A percentile compares a stretch with the other conserved stretches of the same genome.
phyloP scores from a whole-genome alignment of 2,329 filamentous ascomycete genomes.

The Iodosphaeria phyllophila region DNA sequence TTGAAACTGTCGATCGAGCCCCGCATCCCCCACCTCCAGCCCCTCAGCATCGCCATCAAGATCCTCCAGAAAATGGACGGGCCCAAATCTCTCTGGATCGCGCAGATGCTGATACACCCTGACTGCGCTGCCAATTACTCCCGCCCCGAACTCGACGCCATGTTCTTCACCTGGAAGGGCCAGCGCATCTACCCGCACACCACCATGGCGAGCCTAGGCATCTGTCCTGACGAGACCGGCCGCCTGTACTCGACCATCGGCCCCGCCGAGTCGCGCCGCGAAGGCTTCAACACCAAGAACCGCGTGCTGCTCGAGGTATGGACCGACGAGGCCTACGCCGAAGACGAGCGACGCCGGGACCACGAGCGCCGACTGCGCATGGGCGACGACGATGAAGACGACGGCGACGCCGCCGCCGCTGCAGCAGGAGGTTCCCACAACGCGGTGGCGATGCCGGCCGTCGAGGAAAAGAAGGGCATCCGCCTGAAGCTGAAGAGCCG shows the following conservation, averaged over 20 bases:
- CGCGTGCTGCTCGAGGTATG: slow-evolving; percentile 62
- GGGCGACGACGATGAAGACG: slow-evolving; percentile 19
- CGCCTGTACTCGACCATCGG: slow-evolving; percentile 18
- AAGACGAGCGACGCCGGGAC: slow-evolving; percentile 29
- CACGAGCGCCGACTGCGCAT: slow-evolving; percentile 22
- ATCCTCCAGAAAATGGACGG: slow-evolving; percentile 48
- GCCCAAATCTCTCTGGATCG: slow-evolving; percentile 52
- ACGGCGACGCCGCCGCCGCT: slow-evolving; percentile 4
- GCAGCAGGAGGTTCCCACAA: slow-evolving; percentile 4
- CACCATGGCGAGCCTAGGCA: slow-evolving; percentile 49
- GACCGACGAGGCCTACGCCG: slow-evolving; percentile 42
- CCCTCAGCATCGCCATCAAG: slow-evolving; percentile 45
- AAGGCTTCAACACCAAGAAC: slow-evolving; percentile 29
- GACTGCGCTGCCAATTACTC: too few relatives aligned
- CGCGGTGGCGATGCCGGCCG: slow-evolving; percentile 6
- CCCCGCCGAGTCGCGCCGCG: slow-evolving; percentile 13
- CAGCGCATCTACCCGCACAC: slow-evolving; percentile 58
- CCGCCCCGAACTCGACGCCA: slow-evolving; percentile 23
- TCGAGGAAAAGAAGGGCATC: slow-evolving; percentile 21
- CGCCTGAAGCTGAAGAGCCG: slow-evolving; percentile 35
- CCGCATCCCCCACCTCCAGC: slow-evolving; percentile 36
- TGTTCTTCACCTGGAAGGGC: slow-evolving; percentile 68
- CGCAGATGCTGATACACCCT: too few relatives aligned
- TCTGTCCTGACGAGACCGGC: slow-evolving; percentile 27
- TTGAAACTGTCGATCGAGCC: slow-evolving; percentile 53